Percentiles rank a stretch among this genome's conserved stretches.
phyloP scores from a whole-genome alignment of 106 monocot genomes.

The Acorus gramineus region DNA sequence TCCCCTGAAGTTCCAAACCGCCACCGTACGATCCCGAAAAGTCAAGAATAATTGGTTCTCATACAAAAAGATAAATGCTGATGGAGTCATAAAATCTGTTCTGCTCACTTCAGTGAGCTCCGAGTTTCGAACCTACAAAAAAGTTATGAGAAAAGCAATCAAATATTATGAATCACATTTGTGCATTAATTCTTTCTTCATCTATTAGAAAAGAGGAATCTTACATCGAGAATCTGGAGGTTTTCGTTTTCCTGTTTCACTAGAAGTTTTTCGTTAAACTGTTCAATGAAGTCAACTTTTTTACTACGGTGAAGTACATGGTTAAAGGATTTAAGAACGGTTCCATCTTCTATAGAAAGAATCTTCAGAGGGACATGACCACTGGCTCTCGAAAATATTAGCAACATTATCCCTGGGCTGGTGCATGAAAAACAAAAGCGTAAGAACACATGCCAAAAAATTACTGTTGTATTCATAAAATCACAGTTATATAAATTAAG shows the following conservation, averaged over 20 bases:
- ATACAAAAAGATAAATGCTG: slow-evolving; percentile 82
- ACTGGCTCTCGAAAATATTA: slow-evolving; percentile 55
- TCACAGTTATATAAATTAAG: too few species aligned
- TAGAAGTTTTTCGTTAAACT: slow-evolving; percentile 89
- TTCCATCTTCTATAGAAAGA: slow-evolving; percentile 75
- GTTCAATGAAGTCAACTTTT: slow-evolving; percentile 76
- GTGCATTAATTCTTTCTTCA: too few species aligned
- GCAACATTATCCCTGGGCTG: slow-evolving; percentile 84
- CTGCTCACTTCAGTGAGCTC: slow-evolving; percentile 65
- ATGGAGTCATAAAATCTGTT: slow-evolving; percentile 72
- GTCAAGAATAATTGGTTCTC: slow-evolving; percentile 82
- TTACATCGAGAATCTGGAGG: slow-evolving; percentile 81
- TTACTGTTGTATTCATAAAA: too few species aligned
- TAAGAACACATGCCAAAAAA: too few species aligned
- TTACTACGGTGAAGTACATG: slow-evolving; percentile 75
- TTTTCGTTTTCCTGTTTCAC: slow-evolving; percentile 80
- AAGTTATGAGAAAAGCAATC: background rate
- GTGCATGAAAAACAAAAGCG: background rate
- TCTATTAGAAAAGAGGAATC: background rate
- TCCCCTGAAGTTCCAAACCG: slow-evolving; percentile 81
- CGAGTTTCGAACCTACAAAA: slow-evolving; percentile 42
- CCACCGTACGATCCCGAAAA: slow-evolving; percentile 61
- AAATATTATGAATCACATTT: background rate
- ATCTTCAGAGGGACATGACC: slow-evolving; percentile 68
- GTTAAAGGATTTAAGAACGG: slow-evolving; percentile 61